phyloP scores from a whole-genome alignment of 2,329 filamentous ascomycete genomes.

The Epichloe scottii region DNA sequence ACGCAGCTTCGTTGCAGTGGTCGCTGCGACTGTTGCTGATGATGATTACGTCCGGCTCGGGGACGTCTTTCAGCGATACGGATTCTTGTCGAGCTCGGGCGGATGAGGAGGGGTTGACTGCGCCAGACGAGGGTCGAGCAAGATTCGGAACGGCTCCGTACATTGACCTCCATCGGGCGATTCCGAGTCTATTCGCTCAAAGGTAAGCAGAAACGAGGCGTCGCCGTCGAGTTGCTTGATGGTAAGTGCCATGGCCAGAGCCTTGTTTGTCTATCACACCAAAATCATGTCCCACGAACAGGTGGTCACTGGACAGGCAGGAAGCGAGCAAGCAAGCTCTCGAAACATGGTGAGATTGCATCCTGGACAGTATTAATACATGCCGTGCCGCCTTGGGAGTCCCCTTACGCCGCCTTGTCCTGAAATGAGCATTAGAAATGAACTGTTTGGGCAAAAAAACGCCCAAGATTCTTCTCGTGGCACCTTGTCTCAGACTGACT shows the following conservation, averaged over 20 bases:
- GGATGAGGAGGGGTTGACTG: constrained; percentile 27
- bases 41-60: constrained; percentile 32
- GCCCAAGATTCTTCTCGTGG: not conserved
- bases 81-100: constrained; percentile 42
- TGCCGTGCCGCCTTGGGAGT: not conserved
- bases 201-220: constrained; percentile 51
- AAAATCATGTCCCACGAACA: not conserved
- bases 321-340: not conserved
- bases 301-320: not conserved
- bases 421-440: not conserved
- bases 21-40: constrained; percentile 41
- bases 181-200: constrained; percentile 36
- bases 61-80: constrained; percentile 32
- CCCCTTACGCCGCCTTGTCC: too few species aligned
- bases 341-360: not conserved
- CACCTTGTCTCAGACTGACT: not conserved
- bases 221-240: constrained; percentile 53
- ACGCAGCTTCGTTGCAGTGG: constrained; percentile 57
- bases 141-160: constrained; percentile 46
- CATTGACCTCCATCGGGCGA: not conserved
- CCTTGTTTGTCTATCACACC: not conserved
- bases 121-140: constrained; percentile 60
- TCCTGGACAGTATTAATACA: not conserved
- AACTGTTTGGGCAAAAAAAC: not conserved
- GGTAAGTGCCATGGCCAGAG: constrained; percentile 43